Conservation (phyloP, 192 early-diverging fungal species). For the Haplosporangium gracile region DNA sequence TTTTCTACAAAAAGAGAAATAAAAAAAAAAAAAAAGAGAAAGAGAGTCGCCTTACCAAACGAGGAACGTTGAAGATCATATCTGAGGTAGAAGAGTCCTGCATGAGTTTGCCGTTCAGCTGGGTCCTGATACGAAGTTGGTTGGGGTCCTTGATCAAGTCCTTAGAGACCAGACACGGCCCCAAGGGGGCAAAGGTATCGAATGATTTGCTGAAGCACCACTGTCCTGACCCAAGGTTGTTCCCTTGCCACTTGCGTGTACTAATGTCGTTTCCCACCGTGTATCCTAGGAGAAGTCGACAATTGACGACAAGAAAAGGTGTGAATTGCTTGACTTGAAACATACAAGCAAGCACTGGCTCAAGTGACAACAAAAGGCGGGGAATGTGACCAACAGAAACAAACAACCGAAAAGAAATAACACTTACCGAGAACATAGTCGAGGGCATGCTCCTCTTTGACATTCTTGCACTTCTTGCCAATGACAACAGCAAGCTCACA, state of each 20-base stretch:
- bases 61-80: conserved; percentile 70
- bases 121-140: conserved; percentile 58
- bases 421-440: conserved; percentile 62
- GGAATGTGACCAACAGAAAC: neutral
- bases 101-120: conserved; percentile 61
- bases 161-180: conserved; percentile 68
- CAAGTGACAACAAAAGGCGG: neutral
- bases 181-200: conserved; percentile 72
- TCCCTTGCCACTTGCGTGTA: conserved; percentile 70
- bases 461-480: conserved; percentile 66
- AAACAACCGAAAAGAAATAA: neutral
- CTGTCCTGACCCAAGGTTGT: conserved; percentile 59
- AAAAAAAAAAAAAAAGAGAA: neutral
- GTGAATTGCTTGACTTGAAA: neutral
- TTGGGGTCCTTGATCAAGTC: conserved; percentile 64
- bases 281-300: conserved; percentile 53
- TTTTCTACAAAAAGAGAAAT: neutral
- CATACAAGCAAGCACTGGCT: neutral
- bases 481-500: conserved; percentile 74
- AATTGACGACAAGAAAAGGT: neutral
- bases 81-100: conserved; percentile 66
- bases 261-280: conserved; percentile 73
- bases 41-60: conserved; percentile 49
- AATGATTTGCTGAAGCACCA: conserved; percentile 75
- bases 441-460: conserved; percentile 61